Evolutionary conservation across 768 basidiomycete genomes (phyloP).

Genomic region (Serendipita indica): DNA sequence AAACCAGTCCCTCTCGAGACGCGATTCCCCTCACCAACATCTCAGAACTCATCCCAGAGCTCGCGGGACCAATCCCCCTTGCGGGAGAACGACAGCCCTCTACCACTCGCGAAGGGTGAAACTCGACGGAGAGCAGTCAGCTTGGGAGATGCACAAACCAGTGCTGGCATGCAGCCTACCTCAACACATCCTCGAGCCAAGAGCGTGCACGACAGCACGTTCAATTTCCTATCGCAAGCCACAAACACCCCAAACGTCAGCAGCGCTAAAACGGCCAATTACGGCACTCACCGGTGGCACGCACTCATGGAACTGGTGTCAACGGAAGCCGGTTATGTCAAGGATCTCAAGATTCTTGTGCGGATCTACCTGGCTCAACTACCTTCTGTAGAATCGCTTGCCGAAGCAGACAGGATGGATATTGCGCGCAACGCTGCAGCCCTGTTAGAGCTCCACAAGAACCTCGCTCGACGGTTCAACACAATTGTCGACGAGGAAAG

Average conservation of each 20-base stretch:
- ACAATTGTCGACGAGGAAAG: conserved; percentile 10
- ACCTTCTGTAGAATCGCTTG: conserved; percentile 24
- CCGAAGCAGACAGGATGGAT: conserved; percentile 36
- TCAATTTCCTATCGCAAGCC: not conserved
- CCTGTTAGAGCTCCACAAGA: conserved; percentile 52
- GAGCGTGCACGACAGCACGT: no score
- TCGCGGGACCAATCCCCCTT: not conserved
- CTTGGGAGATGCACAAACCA: not conserved
- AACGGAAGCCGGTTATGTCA: conserved; percentile 72
- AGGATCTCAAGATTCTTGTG: conserved; percentile 63
- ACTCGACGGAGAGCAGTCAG: not conserved
- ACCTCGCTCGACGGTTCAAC: conserved; percentile 42
- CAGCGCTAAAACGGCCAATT: not conserved
- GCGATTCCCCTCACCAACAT: no score
- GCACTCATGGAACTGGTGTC: conserved; percentile 72
- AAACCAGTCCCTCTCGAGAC: no score
- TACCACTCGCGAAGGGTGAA: not conserved
- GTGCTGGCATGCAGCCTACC: not conserved
- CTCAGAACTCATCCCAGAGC: no score
- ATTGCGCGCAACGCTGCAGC: conserved; percentile 55
- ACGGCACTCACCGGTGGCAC: conserved; percentile 32
- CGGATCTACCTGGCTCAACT: conserved; percentile 30
- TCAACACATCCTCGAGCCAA: not conserved
- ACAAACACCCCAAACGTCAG: not conserved
- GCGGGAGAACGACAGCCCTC: not conserved